Evolutionary conservation across 225 moss, liverwort and hornwort species (phyloP).

Genomic region (Polytrichum formosum): DNA sequence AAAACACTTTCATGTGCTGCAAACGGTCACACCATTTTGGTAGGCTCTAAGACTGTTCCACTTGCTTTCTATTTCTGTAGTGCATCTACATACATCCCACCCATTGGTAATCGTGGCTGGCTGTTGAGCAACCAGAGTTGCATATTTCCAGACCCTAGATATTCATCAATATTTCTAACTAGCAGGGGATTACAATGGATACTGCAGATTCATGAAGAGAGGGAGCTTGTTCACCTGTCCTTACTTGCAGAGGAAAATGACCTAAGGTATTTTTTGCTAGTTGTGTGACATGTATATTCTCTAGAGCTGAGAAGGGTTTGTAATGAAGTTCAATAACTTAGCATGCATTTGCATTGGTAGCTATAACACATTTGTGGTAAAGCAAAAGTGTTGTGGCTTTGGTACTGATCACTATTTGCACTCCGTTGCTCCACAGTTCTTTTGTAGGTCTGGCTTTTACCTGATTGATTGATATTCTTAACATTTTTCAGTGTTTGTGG

Average conservation of each 20-base stretch:
- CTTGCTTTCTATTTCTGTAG: conserved; percentile 2
- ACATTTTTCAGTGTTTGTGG: too few species aligned
- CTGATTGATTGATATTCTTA: background rate
- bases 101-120: too few species aligned
- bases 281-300: conserved; percentile 2
- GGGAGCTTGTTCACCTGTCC: conserved; percentile 67
- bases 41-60: conserved; percentile 22
- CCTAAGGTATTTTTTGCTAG: conserved; percentile 37
- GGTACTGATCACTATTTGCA: background rate
- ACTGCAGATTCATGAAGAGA: conserved; percentile 67
- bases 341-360: too few species aligned
- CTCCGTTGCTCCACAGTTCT: too few species aligned
- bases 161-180: too few species aligned
- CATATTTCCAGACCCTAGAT: too few species aligned
- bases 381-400: background rate
- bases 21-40: conserved; percentile 65
- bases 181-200: background rate
- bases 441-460: background rate
- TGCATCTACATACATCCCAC: background rate
- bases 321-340: too few species aligned
- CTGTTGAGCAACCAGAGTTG: too few species aligned
- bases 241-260: conserved; percentile 49
- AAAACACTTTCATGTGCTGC: conserved; percentile 50
- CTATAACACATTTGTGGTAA: background rate
- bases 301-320: too few species aligned